Base-by-base conservation (phyloP, 768 basidiomycete genomes). In the Trichaptum fuscoviolaceum region DNA sequence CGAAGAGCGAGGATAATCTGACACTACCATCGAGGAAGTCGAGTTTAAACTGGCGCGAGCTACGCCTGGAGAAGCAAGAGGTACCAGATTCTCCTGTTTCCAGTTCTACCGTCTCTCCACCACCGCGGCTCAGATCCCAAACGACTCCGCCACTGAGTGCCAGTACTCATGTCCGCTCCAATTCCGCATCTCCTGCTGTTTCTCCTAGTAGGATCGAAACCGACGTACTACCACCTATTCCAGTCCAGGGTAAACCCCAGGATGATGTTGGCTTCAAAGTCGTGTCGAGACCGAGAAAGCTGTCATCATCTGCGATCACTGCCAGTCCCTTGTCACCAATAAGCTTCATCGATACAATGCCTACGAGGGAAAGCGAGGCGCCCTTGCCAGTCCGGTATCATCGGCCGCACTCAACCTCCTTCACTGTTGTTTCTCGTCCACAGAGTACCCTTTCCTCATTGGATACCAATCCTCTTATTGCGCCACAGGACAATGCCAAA, bases 371-470 rank as follows among this genome's bases (percentile, higher is more conserved):
- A 35, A 76, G 77, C 64, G 57, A 59, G 20, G 71, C 73, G 36
- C 77, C 77, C 0, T 76, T 73, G 0, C 73, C 73, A 2, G 75
- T 77, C 20, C 73, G 76, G 20, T 71, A 74, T 57, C 75, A 52
- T 52, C 59, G 77, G 12, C 71, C 72, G 8, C 73, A 73, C 4
- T 73, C 73, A 0, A 73, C 77, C 2, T 68, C 77, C 15, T 78
- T 78, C 65, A 71, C 73, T n/a, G 77, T 78, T 18, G 77, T 76
- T 20, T 77, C 77, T 9, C 71, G 78, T 7, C 77, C 78, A 5
- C 73, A 76, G 58, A 68, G 72, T 42, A 70, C 18, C 23, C 25
- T 34, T 61, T 61, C 59, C 15, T 15, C 59, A 20, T 23, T 61
- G 15, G 59, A 61, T 3, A 52, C 59, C 15, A 61, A 61, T 3